Evolutionary conservation across 2,329 filamentous ascomycete species (phyloP), one percentile per base, ranked within the genome.

Genomic region (Parastagonospora avenae): DNA sequence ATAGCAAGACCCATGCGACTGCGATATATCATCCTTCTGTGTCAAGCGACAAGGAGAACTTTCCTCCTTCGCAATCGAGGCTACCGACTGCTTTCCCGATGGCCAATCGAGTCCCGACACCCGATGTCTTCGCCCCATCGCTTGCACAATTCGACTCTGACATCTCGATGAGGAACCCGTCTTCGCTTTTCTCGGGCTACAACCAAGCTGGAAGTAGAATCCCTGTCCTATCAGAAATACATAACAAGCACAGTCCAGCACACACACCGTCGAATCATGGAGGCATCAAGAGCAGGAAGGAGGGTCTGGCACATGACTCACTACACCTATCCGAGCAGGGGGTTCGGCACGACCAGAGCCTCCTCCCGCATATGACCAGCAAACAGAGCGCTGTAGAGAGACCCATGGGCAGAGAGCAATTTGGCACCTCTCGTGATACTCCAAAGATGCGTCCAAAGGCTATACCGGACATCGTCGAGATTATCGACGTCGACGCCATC

Each of bases 231-330:
- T 27, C 39, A 19, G 14, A 32, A 3, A 29, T 57, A 2, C 14
- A 42, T 3, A 46, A 45, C 7, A 69, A 60, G 27, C 33, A 50
- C 35, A 60, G 56, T 39, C 63, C 64, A 4, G 55, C 51, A 9
- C 57, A 62, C 8, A 45, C 42, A 10, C 60, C 64, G 1, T 57
- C 52, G 2, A 51, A 48, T 5, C 19, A 28, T 1, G 54, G 52
- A 9, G 58, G 51, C 8, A 30, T 67, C 4, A 67, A 60, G 47
- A 64, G 63, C 24, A 60, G 62, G 28, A 73, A 71, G 38, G 68
- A 71, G 46, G 63, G 59, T 8, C 19, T 58, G n/a, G 36, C 48
- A 3, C 39, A 35, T 29, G 50, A 41, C 12, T 43, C 46, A 8
- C 47, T 52, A 24, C 50, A 28, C 9, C 33, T 31, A 6, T 36